Evolutionary conservation across 345 rosid genomes (phyloP), one percentile per base, ranked within the genome.

Genomic region (Erucastrum elatum): DNA sequence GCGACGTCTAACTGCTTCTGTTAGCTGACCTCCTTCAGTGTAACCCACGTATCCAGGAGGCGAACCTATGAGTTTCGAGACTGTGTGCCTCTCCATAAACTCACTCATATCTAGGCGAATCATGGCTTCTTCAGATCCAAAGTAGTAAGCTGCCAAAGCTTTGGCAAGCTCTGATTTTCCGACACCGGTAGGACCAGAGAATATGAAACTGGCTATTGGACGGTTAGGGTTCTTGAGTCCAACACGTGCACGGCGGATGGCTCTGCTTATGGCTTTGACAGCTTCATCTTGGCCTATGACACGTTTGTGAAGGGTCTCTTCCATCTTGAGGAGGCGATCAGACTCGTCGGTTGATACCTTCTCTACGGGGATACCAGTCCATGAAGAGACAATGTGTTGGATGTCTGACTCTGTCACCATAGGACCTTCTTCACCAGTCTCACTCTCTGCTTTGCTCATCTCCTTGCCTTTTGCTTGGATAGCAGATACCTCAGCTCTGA

Each of bases 361-460:
- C 78, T 93, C 98, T 1, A 95, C 98, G 1, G 99, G 99, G 84
- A 95, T 95, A 55, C 99, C 97, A 65, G 99, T 95, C 99, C 98
- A 91, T 6, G 93, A 13, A 70, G 96, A 89, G 29, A 95, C 98
- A 29, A 91, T 90, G 83, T 93, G 96, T 80, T 91, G 98, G 81
- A 95, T 95, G 84, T 93, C 98, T 30, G 82, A 80, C 81, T 95
- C 99, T 0, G 89, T 89, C 49, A 93, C 98, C 31, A 82, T 2
- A 30, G 99, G 97, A 70, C 98, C 97, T 16, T 76, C 94, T 75
- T 91, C 98, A 53, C 90, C 94, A 0, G 89, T 90, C 84, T 93
- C 99, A 33, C 89, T 87, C 88, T 92, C 98, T 15, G 97, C 98
- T 84, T 93, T 92, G 80, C 89, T 92, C 94, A 92, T 86, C 79